phyloP scores from a whole-genome alignment of 495 filamentous ascomycete genomes.

The Physcia stellaris region DNA sequence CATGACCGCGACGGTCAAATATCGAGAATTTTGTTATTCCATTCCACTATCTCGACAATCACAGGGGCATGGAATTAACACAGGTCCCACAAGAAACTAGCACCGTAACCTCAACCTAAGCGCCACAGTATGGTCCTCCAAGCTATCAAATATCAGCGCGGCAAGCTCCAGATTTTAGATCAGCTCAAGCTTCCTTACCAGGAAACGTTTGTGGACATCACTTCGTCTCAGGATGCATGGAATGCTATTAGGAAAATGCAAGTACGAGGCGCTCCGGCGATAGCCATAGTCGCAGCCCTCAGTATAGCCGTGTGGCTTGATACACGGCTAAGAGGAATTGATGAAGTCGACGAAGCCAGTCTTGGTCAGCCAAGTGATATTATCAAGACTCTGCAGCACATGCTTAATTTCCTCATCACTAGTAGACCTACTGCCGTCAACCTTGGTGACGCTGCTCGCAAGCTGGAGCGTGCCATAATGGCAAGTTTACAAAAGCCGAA shows the following conservation, averaged over 20 bases:
- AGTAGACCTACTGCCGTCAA: constrained; percentile 93
- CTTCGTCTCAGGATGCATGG: constrained; percentile 69
- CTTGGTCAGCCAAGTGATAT: constrained; percentile 20
- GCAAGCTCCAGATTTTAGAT: constrained; percentile 73
- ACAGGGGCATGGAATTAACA: too few species aligned
- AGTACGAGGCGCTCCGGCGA: constrained; percentile 86
- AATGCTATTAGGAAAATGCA: constrained; percentile 89
- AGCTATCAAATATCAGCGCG: constrained; percentile 74
- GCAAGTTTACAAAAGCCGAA: constrained; percentile 22
- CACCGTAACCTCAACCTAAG: too few species aligned
- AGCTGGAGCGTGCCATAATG: constrained; percentile 49
- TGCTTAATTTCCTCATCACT: constrained; percentile 64
- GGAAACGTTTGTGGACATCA: constrained; percentile 62
- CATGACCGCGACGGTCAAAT: too few species aligned
- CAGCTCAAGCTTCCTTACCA: constrained; percentile 83
- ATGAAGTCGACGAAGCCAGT: too few species aligned
- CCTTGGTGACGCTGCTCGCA: constrained; percentile 72
- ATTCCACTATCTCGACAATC: too few species aligned
- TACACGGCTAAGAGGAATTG: constrained; percentile 9
- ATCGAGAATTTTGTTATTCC: too few species aligned
- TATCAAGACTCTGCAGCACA: constrained; percentile 16
- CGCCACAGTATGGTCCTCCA: constrained; percentile 68
- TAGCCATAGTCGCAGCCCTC: constrained; percentile 90
- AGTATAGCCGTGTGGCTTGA: constrained; percentile 66
- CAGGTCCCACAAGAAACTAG: too few species aligned